Evolutionary conservation across 2,329 filamentous ascomycete genomes (phyloP), one percentile per base, ranked within the genome.

Genomic region (Gnomoniopsis smithogilvyi): DNA sequence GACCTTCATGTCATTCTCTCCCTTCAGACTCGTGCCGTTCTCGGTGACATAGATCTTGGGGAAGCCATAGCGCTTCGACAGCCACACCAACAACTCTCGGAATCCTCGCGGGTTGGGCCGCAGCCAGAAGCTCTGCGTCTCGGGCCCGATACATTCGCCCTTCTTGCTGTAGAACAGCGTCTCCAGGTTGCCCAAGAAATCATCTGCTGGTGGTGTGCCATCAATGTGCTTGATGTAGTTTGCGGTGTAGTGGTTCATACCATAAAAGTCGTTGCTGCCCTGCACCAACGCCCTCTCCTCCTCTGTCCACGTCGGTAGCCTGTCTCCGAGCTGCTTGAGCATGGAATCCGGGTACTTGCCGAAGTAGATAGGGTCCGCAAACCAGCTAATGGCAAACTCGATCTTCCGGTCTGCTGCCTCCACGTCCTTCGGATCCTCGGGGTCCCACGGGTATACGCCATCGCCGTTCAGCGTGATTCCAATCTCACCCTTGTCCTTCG

Each of bases 221-320:
- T 82, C 80, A 68, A 85, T 84, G 75, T 93, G 87, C 72, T 86
- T 87, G 76, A 96, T 87, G 76, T 90, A 96, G 80, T 95, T 91
- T 69, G 91, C 89, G 53, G 90, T 93, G 79, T 96, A 96, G 80
- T 92, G 89, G 79, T 96, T 96, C 90, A 94, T 94, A 72, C 91
- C 92, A 74, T 96, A 96, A 75, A 96, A 96, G 78, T 96, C 92
- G 73, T 95, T 95, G 70, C 88, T 91, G n/a, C 90, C 91, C 68
- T 88, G 81, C 49, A 96, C 86, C n/a, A 95, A 78, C 2, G 83
- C 84, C 24, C 79, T 73, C 70, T 96, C 91, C 65, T 91, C 89
- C 0, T 81, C 73, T 0, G 89, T 92, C 72, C 90, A 95, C 48
- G 79, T 77, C 6, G 92, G 92, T 51, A 96, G 81, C 15, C 91